Percentiles rank a stretch among this genome's conserved stretches.
phyloP scores from a whole-genome alignment of 1,284 basidiomycete genomes.

The Tilletiaria anomala region DNA sequence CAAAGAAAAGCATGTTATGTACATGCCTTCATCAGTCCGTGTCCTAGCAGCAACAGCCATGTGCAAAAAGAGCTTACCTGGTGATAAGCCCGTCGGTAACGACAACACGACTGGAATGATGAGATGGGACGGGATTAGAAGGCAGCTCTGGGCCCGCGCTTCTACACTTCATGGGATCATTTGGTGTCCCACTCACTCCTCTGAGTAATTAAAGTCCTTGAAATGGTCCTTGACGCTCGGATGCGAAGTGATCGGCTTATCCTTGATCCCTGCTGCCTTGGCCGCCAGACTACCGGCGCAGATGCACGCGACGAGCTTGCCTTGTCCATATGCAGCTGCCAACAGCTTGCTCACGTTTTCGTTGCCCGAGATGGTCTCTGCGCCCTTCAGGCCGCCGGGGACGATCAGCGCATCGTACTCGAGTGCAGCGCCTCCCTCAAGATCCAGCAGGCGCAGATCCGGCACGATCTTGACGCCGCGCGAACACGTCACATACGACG shows the following conservation, averaged over 20 bases:
- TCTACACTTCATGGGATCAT: not conserved
- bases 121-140: not conserved
- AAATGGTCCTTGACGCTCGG: slow-evolving; percentile 57
- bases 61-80: slow-evolving; percentile 44
- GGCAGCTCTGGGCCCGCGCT: not conserved
- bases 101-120: slow-evolving; percentile 66
- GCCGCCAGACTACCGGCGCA: slow-evolving; percentile 50
- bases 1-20: not conserved
- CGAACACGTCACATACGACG: slow-evolving; percentile 12
- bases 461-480: slow-evolving; percentile 30
- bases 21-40: not conserved
- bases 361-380: slow-evolving; percentile 55
- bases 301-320: slow-evolving; percentile 22
- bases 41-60: not conserved
- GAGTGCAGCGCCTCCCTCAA: slow-evolving; percentile 42
- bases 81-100: slow-evolving; percentile 56
- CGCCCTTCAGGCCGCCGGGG: slow-evolving; percentile 67
- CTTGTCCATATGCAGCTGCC: slow-evolving; percentile 47
- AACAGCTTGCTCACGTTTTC: slow-evolving; percentile 53
- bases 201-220: slow-evolving; percentile 40
- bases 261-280: slow-evolving; percentile 49
- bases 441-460: slow-evolving; percentile 20
- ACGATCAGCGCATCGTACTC: slow-evolving; percentile 57
- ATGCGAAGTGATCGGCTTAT: slow-evolving; percentile 57
- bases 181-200: not conserved